These are phyloP conservation scores for Thalassiosira ordinaria DNA, from an alignment of 352 stramenopile genomes.

Conservation along the genomic window DNA sequence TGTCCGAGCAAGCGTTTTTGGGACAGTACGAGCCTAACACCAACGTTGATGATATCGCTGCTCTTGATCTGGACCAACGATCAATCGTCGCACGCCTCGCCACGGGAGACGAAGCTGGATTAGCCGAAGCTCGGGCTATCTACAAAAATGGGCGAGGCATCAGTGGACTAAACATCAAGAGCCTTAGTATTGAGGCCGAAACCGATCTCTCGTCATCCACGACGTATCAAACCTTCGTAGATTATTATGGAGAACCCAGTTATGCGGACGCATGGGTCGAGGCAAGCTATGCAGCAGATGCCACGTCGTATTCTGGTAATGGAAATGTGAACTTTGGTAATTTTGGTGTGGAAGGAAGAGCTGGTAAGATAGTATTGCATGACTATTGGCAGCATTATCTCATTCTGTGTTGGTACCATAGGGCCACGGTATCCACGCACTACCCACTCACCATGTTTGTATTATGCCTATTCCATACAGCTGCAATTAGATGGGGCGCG, in stretches of 20 bases:
- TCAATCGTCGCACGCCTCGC: constrained; percentile 25
- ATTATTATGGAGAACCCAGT: constrained; percentile 32
- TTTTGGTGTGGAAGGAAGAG: constrained; percentile 25
- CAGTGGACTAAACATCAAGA: constrained; percentile 11
- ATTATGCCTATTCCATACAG: no score
- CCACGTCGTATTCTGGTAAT: neutral
- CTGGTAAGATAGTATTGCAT: no score
- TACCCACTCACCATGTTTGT: no score
- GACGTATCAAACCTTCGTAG: constrained; percentile 28
- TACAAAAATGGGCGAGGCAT: constrained; percentile 9
- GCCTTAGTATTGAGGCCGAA: neutral
- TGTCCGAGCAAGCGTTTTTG: constrained; percentile 15
- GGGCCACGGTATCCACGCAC: no score
- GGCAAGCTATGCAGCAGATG: constrained; percentile 12
- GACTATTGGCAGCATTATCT: no score
- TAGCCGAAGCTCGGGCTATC: constrained; percentile 16
- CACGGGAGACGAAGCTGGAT: constrained; percentile 15
- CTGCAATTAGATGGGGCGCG: constrained; percentile 23
- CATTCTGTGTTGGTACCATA: no score
- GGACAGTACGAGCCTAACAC: constrained; percentile 18
- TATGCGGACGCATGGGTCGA: constrained; percentile 29
- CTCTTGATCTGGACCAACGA: constrained; percentile 33
- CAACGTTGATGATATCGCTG: constrained; percentile 26
- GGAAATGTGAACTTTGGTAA: constrained; percentile 25
- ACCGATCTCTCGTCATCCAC: constrained; percentile 9